Conservation (phyloP, 73 alveolate species). For the Blepharisma japonicum region DNA sequence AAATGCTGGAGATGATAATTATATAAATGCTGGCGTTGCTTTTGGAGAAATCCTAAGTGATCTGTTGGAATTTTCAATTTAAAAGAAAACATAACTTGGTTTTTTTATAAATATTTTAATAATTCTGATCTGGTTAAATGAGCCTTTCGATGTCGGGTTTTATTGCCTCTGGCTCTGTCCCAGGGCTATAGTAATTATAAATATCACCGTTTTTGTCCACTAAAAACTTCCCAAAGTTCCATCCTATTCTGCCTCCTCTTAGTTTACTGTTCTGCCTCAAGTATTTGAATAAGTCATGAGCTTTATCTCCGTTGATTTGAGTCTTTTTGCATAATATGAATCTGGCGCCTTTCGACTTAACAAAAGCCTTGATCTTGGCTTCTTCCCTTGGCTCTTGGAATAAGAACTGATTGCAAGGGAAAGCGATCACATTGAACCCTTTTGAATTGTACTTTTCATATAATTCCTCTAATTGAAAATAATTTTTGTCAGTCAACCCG, state of each 20-base stretch:
- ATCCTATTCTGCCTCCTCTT: conserved; percentile 27
- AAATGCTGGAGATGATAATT: too few species aligned
- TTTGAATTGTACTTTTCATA: conserved; percentile 29
- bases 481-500: conserved; percentile 52
- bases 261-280: conserved; percentile 43
- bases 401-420: conserved; percentile 79
- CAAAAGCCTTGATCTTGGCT: conserved; percentile 57
- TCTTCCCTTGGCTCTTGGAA: conserved; percentile 77
- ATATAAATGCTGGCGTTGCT: too few species aligned
- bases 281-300: conserved; percentile 44
- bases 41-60: too few species aligned
- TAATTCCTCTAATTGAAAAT: conserved; percentile 40
- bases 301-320: conserved; percentile 75
- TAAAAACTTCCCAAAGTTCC: conserved; percentile 57
- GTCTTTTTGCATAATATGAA: conserved; percentile 61
- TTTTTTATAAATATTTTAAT: too few species aligned
- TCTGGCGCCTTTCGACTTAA: conserved; percentile 44
- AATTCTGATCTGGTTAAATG: neutral
- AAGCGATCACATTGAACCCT: conserved; percentile 59
- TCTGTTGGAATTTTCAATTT: too few species aligned
- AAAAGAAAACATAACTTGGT: too few species aligned
- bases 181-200: conserved; percentile 27
- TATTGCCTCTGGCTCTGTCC: conserved; percentile 36
- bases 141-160: conserved; percentile 32
- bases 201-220: conserved; percentile 43